These are phyloP conservation scores for Leccinum ochraceum DNA, from an alignment of 768 basidiomycete species.

Conservation along the genomic window DNA sequence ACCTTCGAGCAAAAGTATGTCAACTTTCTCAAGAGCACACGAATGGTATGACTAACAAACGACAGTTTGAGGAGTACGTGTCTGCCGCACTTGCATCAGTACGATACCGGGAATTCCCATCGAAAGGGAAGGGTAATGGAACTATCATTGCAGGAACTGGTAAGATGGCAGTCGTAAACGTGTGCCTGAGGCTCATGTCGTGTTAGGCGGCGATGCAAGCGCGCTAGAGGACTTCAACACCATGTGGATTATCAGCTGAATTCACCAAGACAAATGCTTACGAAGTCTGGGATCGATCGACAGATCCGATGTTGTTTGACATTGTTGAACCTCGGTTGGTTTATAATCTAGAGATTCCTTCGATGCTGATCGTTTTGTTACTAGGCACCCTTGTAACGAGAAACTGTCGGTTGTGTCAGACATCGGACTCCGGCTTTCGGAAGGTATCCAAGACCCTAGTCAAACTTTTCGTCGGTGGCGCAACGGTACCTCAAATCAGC, in stretches of 20 bases:
- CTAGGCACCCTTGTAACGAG: slow-evolving; percentile 91
- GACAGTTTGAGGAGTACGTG: slow-evolving; percentile 89
- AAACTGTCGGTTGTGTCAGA: slow-evolving; percentile 89
- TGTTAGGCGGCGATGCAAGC: slow-evolving; percentile 52
- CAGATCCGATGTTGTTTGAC: slow-evolving; percentile 93
- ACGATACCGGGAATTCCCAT: slow-evolving; percentile 85
- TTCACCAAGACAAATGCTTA: slow-evolving; percentile 88
- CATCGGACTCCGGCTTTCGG: slow-evolving; percentile 86
- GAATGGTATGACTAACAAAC: background rate
- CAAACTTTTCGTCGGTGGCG: too few species aligned
- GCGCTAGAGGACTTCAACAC: slow-evolving; percentile 82
- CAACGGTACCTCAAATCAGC: too few species aligned
- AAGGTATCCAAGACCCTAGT: slow-evolving; percentile 83
- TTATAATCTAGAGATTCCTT: background rate
- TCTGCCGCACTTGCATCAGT: slow-evolving; percentile 84
- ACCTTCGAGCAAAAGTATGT: slow-evolving; percentile 78
- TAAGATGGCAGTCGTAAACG: slow-evolving; percentile 15
- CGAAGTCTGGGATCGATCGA: slow-evolving; percentile 86
- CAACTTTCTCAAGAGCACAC: background rate
- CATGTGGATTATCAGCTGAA: slow-evolving; percentile 72
- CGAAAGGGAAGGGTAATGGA: slow-evolving; percentile 62
- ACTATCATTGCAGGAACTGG: slow-evolving; percentile 68
- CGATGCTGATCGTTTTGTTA: slow-evolving; percentile 3
- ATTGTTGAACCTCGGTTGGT: slow-evolving; percentile 87
- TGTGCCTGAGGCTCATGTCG: slow-evolving; percentile 23